Conservation (phyloP, 1,284 basidiomycete species). For the Apiotrichum montevideense region DNA sequence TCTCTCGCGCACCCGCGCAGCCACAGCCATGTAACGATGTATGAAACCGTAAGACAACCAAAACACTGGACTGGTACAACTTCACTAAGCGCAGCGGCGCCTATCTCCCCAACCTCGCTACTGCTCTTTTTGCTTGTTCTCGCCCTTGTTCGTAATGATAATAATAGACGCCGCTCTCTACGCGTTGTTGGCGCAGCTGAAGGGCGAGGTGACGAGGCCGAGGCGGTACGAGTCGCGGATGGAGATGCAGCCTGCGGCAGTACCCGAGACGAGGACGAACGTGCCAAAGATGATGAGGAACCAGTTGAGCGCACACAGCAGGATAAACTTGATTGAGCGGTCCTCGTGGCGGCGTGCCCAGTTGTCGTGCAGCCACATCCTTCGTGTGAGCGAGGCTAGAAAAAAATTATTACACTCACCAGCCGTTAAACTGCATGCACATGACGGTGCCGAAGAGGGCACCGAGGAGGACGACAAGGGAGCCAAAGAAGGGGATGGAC, state of each 20-base stretch:
- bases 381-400: too few relatives aligned
- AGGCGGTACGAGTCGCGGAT: conserved; percentile 34
- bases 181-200: conserved; percentile 39
- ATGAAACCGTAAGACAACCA: too few relatives aligned
- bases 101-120: too few relatives aligned
- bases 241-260: conserved; percentile 8
- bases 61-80: too few relatives aligned
- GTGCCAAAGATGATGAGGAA: conserved; percentile 25
- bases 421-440: conserved; percentile 16
- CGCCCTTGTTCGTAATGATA: background rate
- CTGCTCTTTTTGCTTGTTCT: too few relatives aligned
- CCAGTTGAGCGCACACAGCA: conserved; percentile 20
- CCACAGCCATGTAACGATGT: too few relatives aligned
- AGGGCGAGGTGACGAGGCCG: conserved; percentile 36
- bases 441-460: conserved; percentile 21
- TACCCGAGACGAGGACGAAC: conserved; percentile 27
- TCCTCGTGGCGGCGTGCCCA: conserved; percentile 15
- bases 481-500: conserved; percentile 34
- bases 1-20: too few relatives aligned
- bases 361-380: conserved; percentile 33
- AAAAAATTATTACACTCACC: too few relatives aligned
- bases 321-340: conserved; percentile 10
- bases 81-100: too few relatives aligned
- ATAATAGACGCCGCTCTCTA: background rate
- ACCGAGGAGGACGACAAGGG: conserved; percentile 29